Evolutionary conservation across 257 asterid species (phyloP).

Genomic region (Rubia yunnanensis): DNA sequence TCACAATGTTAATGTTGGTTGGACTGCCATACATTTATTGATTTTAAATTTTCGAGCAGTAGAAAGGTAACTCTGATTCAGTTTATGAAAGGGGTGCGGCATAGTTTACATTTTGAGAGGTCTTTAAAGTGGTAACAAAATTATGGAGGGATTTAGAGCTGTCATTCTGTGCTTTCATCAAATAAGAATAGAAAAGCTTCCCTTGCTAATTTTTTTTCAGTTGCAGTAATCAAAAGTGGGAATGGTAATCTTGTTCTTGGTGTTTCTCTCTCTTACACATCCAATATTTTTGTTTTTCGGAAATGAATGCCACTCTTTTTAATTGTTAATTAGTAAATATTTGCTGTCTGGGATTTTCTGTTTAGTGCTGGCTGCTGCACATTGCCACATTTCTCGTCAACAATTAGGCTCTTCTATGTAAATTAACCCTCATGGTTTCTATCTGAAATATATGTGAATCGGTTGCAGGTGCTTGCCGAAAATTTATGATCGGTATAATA

Average conservation of each 20-base stretch:
- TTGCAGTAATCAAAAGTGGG: background rate
- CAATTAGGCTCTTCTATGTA: background rate
- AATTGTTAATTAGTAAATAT: background rate
- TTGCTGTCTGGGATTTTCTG: background rate
- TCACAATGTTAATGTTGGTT: background rate
- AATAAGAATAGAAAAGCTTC: background rate
- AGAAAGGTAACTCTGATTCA: background rate
- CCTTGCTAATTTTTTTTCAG: background rate
- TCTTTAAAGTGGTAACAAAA: background rate
- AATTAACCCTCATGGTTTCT: background rate
- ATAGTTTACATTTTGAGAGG: background rate
- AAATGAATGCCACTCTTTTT: background rate
- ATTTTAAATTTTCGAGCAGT: background rate
- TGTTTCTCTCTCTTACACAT: background rate
- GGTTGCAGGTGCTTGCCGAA: constrained; percentile 58
- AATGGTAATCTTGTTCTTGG: background rate
- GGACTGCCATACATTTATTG: background rate
- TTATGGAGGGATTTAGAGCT: background rate
- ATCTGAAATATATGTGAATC: background rate
- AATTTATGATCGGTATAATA: constrained; percentile 44
- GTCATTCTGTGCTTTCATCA: background rate
- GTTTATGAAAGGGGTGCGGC: background rate
- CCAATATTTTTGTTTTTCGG: background rate
- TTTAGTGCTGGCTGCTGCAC: no score
- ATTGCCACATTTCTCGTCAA: background rate